Conservation (phyloP, 2,329 filamentous ascomycete species). For the Thermochaetoides dissita region DNA sequence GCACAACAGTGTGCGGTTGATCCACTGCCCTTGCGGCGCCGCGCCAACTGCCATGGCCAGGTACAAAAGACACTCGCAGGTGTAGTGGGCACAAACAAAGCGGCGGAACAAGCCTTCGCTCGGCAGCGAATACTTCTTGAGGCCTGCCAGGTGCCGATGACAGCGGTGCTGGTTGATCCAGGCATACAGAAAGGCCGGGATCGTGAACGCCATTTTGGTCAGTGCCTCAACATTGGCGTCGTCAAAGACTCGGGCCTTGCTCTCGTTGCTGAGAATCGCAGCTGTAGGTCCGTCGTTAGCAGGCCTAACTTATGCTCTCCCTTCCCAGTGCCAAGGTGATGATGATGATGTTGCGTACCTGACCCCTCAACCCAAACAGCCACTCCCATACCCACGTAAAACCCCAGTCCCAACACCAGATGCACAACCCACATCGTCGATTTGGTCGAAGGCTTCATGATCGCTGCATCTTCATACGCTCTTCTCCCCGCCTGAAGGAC, state of each 20-base stretch:
- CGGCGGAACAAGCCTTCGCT: slow-evolving; percentile 55
- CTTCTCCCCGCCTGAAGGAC: slow-evolving; percentile 60
- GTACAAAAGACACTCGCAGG: slow-evolving; percentile 76
- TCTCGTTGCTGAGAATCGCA: too few species aligned
- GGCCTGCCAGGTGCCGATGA: slow-evolving; percentile 52
- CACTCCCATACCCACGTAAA: slow-evolving; percentile 61
- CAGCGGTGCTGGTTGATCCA: slow-evolving; percentile 62
- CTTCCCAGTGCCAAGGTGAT: too few species aligned
- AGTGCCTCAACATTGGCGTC: slow-evolving; percentile 20
- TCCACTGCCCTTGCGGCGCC: slow-evolving; percentile 48
- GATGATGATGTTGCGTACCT: slow-evolving; percentile 30
- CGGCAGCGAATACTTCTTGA: slow-evolving; percentile 76
- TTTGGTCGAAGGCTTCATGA: slow-evolving; percentile 47
- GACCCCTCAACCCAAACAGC: slow-evolving; percentile 76
- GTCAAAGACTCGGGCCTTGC: not conserved
- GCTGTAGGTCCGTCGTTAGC: too few species aligned
- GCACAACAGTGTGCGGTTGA: slow-evolving; percentile 62
- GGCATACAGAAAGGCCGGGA: slow-evolving; percentile 53
- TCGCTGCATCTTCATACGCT: slow-evolving; percentile 56
- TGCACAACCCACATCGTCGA: slow-evolving; percentile 78
- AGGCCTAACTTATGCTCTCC: too few species aligned
- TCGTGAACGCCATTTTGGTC: slow-evolving; percentile 38
- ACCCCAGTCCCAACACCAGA: slow-evolving; percentile 64
- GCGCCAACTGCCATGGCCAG: slow-evolving; percentile 59
- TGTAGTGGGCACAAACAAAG: slow-evolving; percentile 80